Evolutionary conservation across 441 rosid genomes (phyloP).

Genomic region (Dalechampia spathulata): DNA sequence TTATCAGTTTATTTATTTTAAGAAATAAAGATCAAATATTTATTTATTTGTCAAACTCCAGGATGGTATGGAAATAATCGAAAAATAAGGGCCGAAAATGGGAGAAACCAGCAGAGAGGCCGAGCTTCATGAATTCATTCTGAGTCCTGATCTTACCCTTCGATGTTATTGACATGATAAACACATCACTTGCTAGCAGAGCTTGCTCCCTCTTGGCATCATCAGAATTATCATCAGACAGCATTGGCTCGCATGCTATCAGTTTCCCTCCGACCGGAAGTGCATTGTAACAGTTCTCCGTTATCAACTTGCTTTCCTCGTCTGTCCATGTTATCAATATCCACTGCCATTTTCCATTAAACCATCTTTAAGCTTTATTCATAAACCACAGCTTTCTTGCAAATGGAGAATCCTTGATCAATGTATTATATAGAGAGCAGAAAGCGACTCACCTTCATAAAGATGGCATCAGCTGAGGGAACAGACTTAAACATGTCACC

Average conservation of each 20-base stretch:
- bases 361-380: too few relatives aligned
- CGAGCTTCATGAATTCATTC: slow-evolving; percentile 56
- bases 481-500: slow-evolving; percentile 80
- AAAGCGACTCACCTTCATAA: slow-evolving; percentile 60
- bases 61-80: slow-evolving; percentile 57
- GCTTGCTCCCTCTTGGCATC: slow-evolving; percentile 66
- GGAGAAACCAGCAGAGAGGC: slow-evolving; percentile 54
- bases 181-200: slow-evolving; percentile 68
- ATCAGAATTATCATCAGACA: slow-evolving; percentile 56
- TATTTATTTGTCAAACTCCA: slow-evolving; percentile 51
- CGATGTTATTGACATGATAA: slow-evolving; percentile 71
- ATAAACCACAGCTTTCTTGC: too few relatives aligned
- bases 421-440: not conserved
- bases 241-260: slow-evolving; percentile 76
- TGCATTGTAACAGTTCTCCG: slow-evolving; percentile 73
- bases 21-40: too few relatives aligned
- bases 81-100: slow-evolving; percentile 37
- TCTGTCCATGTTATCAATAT: slow-evolving; percentile 71
- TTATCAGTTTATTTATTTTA: too few relatives aligned
- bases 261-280: slow-evolving; percentile 70
- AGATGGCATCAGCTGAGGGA: slow-evolving; percentile 67
- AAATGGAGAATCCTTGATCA: too few relatives aligned
- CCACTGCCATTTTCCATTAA: too few relatives aligned
- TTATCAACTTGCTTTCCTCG: slow-evolving; percentile 64
- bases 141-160: slow-evolving; percentile 76